Percentiles rank a stretch among this genome's conserved stretches.
phyloP scores from a whole-genome alignment of 768 basidiomycete genomes.

The Amanita pseudoporphyria region DNA sequence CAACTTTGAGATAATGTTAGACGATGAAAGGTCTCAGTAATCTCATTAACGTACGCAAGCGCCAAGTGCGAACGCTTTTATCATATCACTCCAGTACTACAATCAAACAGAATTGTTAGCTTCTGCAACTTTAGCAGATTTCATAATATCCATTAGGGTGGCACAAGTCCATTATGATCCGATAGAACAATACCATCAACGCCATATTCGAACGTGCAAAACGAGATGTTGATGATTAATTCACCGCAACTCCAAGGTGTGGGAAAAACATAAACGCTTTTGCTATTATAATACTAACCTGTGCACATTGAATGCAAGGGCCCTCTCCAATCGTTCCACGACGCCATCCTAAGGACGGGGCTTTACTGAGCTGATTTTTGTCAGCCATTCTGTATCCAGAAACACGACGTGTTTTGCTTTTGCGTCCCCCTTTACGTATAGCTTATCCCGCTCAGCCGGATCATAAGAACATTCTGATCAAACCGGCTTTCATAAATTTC shows the following conservation, averaged over 20 bases:
- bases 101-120: constrained; percentile 67
- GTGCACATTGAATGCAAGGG: constrained; percentile 63
- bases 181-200: constrained; percentile 71
- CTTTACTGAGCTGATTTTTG: constrained; percentile 50
- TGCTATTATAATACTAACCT: constrained; percentile 28
- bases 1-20: constrained; percentile 33
- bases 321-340: constrained; percentile 64
- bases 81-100: constrained; percentile 74
- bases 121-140: constrained; percentile 48
- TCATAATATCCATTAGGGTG: constrained; percentile 59
- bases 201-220: constrained; percentile 51
- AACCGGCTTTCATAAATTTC: no score
- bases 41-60: constrained; percentile 47
- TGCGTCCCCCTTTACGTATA: constrained; percentile 36
- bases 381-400: constrained; percentile 55
- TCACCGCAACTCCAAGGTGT: no score
- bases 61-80: constrained; percentile 80
- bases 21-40: background rate
- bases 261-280: no score
- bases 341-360: constrained; percentile 68
- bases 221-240: no score
- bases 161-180: constrained; percentile 30
- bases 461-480: constrained; percentile 56
- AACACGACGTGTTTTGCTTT: constrained; percentile 26
- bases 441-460: constrained; percentile 32